Percentiles rank a stretch among this genome's conserved stretches.
Conservation (phyloP, 192 early-diverging fungal genomes). For the Umbelopsis isabellina region DNA sequence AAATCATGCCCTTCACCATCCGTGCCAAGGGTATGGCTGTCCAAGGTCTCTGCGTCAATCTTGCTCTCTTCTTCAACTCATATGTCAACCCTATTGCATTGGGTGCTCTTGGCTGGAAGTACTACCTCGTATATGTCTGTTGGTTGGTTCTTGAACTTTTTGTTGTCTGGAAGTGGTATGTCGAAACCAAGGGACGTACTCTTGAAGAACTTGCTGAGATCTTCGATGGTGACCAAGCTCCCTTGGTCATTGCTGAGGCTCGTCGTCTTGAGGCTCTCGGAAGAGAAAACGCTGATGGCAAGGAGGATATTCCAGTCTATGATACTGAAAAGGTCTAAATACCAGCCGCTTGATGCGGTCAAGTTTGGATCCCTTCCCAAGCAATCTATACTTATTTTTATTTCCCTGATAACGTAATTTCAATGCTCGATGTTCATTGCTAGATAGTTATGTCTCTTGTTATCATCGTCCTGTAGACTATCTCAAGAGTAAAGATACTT, state of each 20-base stretch:
- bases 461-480: conserved; percentile 18
- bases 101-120: conserved; percentile 22
- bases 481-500: conserved; percentile 18
- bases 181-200: conserved; percentile 78
- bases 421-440: conserved; percentile 9
- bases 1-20: conserved; percentile 26
- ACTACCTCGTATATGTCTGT: conserved; percentile 17
- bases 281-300: background rate
- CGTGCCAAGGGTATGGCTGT: conserved; percentile 29
- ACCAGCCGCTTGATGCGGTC: background rate
- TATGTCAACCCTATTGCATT: conserved; percentile 22
- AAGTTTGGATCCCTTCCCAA: background rate
- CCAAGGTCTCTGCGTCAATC: conserved; percentile 26
- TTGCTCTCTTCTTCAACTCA: conserved; percentile 24
- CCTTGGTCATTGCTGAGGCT: conserved; percentile 23
- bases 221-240: conserved; percentile 24
- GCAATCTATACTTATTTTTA: background rate
- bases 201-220: conserved; percentile 66
- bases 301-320: background rate
- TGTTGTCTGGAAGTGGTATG: conserved; percentile 24
- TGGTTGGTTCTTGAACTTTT: conserved; percentile 18
- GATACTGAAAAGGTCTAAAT: conserved; percentile 22
- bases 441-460: background rate
- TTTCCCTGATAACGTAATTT: conserved; percentile 7
- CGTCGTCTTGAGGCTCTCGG: conserved; percentile 4